A percentile compares a stretch with the other conserved stretches of the same genome.
Evolutionary conservation across 768 basidiomycete genomes (phyloP).

Genomic region (Russula emetica): DNA sequence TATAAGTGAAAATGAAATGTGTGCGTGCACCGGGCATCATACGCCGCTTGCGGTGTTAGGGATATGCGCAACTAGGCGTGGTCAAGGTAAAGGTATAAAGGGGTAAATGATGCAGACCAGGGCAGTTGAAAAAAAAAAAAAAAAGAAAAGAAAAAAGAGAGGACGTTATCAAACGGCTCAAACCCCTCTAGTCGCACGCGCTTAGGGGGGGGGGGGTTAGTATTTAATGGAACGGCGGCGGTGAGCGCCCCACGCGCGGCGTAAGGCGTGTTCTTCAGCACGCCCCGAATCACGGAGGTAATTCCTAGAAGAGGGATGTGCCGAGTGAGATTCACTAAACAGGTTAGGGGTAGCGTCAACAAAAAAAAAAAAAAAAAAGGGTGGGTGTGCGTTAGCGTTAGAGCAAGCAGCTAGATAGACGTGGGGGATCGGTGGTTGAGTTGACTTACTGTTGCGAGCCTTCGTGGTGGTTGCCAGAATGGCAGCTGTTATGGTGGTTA

Average conservation of each 20-base stretch:
- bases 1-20: background rate
- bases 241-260: background rate
- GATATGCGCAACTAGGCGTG: slow-evolving; percentile 11
- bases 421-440: background rate
- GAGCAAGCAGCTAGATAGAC: no score
- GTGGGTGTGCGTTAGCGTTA: no score
- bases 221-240: background rate
- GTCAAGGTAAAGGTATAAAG: background rate
- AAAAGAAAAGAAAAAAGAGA: background rate
- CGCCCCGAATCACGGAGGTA: no score
- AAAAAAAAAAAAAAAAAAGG: no score
- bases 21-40: background rate
- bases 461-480: no score
- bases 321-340: no score
- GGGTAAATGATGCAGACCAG: no score
- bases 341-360: no score
- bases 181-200: background rate
- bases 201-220: background rate
- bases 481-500: no score
- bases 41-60: background rate
- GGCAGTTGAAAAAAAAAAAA: background rate
- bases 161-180: background rate
- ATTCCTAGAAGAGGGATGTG: no score
- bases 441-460: background rate
- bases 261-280: background rate